Conservation (phyloP, 768 basidiomycete genomes). For the Kwoniella sp. region DNA sequence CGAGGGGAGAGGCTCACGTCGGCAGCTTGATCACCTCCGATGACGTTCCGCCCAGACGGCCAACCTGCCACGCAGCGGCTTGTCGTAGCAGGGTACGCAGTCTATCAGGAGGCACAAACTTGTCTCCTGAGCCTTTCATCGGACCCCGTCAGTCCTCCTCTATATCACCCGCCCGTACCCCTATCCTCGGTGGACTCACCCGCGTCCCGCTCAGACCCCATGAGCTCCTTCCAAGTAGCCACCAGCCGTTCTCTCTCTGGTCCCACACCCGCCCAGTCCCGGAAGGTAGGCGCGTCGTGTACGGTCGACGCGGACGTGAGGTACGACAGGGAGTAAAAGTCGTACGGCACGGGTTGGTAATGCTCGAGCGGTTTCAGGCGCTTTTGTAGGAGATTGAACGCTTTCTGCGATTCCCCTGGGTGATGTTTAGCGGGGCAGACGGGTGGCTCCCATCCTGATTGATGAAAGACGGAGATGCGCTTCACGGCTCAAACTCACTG, state of each 20-base stretch:
- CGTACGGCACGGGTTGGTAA: conserved; percentile 47
- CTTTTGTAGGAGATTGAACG: conserved; percentile 47
- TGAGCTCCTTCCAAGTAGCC: conserved; percentile 36
- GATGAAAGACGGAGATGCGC: neutral
- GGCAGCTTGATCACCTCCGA: conserved; percentile 14
- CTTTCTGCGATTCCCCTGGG: conserved; percentile 45
- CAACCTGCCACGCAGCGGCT: conserved; percentile 45
- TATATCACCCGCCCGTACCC: no score
- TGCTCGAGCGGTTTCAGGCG: conserved; percentile 49
- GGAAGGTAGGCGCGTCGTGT: conserved; percentile 42
- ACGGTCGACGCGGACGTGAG: conserved; percentile 47
- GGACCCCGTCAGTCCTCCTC: no score
- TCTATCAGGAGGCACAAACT: conserved; percentile 21
- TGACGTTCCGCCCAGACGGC: conserved; percentile 15
- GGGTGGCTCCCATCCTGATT: neutral
- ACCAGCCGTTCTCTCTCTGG: conserved; percentile 44
- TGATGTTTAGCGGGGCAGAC: neutral
- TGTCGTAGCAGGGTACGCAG: conserved; percentile 39
- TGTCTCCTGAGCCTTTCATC: conserved; percentile 3
- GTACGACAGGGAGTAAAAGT: conserved; percentile 48
- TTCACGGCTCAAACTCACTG: conserved; percentile 19
- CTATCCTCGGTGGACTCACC: conserved; percentile 8
- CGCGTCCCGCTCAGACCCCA: conserved; percentile 14
- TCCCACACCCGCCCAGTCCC: conserved; percentile 45
- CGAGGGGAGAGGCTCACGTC: conserved; percentile 19